Base-by-base conservation (phyloP, 345 rosid genomes). In the Eucalyptus polyanthemos region DNA sequence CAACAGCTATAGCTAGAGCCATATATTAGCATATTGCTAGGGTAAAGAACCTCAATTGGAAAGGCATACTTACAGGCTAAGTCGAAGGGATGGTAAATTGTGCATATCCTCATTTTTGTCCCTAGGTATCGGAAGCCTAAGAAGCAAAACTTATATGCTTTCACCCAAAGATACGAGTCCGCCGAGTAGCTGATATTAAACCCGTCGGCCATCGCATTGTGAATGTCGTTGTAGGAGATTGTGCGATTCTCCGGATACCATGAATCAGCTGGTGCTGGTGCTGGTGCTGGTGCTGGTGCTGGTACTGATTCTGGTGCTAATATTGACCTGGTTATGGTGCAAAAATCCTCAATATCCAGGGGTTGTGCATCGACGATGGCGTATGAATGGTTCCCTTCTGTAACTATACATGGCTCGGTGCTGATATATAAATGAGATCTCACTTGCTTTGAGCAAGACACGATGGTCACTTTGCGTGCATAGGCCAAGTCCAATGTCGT, bases 141-240 rank as follows among this genome's bases (percentile, higher is more conserved):
- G 80, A 69, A 69, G 80, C 80, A 69, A 69, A 69, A 5, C 7
- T 3, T 0, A 69, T 31, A 34, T 69, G 1, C 0, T 17, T 31
- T 69, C 80, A 0, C 0, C 24, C 0, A 44, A 2, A 13, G 7
- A 3, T n/a, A n/a, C n/a, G n/a, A n/a, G n/a, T n/a, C n/a, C n/a
- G 5, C 1, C 44, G 0, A 16, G 42, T 17, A 69, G 2, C 0
- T 0, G 13, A 69, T 1, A 34, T 3, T 17, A 69, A 69, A 34
- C 25, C 80, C 44, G 24, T 69, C 24, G 2, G 80, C 80, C 80
- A 69, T 9, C 24, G 24, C 24, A 69, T 69, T 5, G 44, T 69
- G 44, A 6, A 69, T 34, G 80, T 69, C 80, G 1, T 17, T 3
- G 44, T 69, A 69, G 24, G 80, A 16, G 80, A 31, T 5, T 6